A percentile compares a stretch with the other conserved stretches of the same genome.
phyloP scores from a whole-genome alignment of 257 asterid genomes.

The Plectranthus barbatus region DNA sequence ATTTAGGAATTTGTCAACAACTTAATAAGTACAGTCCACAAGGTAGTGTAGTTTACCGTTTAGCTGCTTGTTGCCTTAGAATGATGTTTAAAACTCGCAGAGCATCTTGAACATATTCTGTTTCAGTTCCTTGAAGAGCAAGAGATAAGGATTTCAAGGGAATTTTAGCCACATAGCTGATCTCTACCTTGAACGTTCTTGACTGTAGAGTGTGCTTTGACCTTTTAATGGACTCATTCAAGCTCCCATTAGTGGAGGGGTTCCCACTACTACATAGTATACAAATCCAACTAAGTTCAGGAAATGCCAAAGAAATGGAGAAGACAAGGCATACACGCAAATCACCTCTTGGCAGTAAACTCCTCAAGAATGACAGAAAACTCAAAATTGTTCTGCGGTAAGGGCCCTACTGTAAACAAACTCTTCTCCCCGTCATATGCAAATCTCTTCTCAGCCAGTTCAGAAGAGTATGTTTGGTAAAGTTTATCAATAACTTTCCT shows the following conservation, averaged over 20 bases:
- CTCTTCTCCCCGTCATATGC: conserved; percentile 79
- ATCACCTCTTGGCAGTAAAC: conserved; percentile 49
- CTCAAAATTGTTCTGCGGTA: conserved; percentile 51
- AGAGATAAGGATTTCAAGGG: conserved; percentile 48
- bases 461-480: conserved; percentile 64
- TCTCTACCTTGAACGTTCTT: conserved; percentile 53
- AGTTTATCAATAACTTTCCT: conserved; percentile 65
- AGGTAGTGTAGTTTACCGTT: conserved; percentile 35
- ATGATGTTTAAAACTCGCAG: conserved; percentile 71
- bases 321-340: background rate
- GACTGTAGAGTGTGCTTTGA: conserved; percentile 45
- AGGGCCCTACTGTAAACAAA: conserved; percentile 72
- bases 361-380: conserved; percentile 69
- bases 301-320: conserved; percentile 2
- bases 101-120: conserved; percentile 52
- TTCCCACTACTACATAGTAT: conserved; percentile 25
- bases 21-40: conserved; percentile 1
- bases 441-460: conserved; percentile 55
- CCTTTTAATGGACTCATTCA: conserved; percentile 46
- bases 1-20: conserved; percentile 23
- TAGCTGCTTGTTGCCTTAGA: conserved; percentile 85
- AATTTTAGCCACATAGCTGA: conserved; percentile 62
- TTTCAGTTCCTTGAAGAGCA: conserved; percentile 67
- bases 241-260: conserved; percentile 32
- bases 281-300: conserved; percentile 3